Evolutionary conservation across 345 rosid species (phyloP).

Genomic region (Eucalyptus caleyi): DNA sequence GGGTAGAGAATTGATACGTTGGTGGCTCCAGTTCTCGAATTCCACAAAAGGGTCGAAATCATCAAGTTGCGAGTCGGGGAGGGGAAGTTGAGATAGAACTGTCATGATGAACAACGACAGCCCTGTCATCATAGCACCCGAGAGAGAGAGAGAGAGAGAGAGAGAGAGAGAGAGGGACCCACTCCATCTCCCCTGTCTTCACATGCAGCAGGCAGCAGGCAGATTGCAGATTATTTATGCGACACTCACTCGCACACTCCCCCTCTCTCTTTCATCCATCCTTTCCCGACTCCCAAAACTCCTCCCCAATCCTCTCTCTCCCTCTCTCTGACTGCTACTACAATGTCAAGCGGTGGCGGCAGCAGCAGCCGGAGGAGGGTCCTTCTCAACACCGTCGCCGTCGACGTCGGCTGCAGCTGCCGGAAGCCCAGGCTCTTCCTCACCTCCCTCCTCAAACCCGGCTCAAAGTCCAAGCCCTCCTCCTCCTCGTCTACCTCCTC

Average conservation of each 20-base stretch:
- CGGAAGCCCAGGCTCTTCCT: conserved; percentile 29
- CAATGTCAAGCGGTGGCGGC: conserved; percentile 21
- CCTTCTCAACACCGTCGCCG: conserved; percentile 37
- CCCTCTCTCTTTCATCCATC: neutral
- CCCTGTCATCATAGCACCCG: neutral
- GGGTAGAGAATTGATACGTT: neutral
- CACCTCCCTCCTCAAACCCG: conserved; percentile 32
- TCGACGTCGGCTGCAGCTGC: conserved; percentile 69
- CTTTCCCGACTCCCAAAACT: neutral
- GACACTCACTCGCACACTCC: neutral
- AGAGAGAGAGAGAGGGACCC: neutral
- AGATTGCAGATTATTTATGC: neutral
- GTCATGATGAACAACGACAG: neutral
- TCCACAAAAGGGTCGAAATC: neutral
- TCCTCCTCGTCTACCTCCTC: neutral
- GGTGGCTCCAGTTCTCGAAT: neutral
- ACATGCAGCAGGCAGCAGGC: neutral
- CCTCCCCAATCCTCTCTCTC: neutral
- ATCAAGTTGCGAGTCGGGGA: neutral
- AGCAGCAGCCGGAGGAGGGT: conserved; percentile 34
- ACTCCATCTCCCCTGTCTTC: neutral
- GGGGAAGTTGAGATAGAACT: neutral
- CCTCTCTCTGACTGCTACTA: neutral
- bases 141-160: too few species aligned
- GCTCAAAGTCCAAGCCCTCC: conserved; percentile 11